phyloP scores from a whole-genome alignment of 106 monocot species.

The Dendrobium catenatum region DNA sequence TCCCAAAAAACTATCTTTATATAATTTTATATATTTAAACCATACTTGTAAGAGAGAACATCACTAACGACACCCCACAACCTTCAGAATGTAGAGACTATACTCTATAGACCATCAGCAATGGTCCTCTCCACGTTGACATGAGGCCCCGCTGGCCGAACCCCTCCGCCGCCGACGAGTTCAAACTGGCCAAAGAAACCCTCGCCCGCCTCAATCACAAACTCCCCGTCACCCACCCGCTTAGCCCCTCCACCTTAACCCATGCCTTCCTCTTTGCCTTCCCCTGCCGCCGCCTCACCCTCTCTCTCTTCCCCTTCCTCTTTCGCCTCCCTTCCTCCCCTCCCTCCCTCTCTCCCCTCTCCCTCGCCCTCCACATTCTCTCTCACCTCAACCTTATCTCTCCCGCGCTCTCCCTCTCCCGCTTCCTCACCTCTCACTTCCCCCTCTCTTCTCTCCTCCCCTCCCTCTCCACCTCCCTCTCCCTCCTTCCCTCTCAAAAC shows the following conservation, averaged over 20 bases:
- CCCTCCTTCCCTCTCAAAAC: conserved; percentile 15
- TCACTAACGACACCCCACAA: too few relatives aligned
- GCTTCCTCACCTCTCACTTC: conserved; percentile 4
- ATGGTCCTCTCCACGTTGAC: neutral
- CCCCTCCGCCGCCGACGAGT: neutral
- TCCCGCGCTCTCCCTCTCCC: neutral
- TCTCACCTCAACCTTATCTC: conserved; percentile 8
- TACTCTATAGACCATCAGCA: too few relatives aligned
- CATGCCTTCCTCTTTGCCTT: conserved; percentile 33
- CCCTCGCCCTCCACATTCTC: conserved; percentile 17
- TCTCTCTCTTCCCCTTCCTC: conserved; percentile 27
- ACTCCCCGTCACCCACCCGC: conserved; percentile 12
- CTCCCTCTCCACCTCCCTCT: conserved; percentile 5
- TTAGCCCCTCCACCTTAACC: conserved; percentile 28
- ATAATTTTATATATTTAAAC: too few relatives aligned
- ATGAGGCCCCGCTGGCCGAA: neutral
- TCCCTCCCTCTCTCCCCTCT: conserved; percentile 18
- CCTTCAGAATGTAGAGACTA: too few relatives aligned
- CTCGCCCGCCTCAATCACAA: conserved; percentile 24
- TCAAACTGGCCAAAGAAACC: conserved; percentile 24
- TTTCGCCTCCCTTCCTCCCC: conserved; percentile 15
- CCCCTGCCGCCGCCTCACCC: conserved; percentile 16
- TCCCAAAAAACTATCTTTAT: too few relatives aligned
- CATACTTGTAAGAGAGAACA: too few relatives aligned
- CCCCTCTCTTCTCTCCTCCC: conserved; percentile 2